phyloP scores from a whole-genome alignment of 1,139 yeast genomes.

The Meyerozyma smithsonii region DNA sequence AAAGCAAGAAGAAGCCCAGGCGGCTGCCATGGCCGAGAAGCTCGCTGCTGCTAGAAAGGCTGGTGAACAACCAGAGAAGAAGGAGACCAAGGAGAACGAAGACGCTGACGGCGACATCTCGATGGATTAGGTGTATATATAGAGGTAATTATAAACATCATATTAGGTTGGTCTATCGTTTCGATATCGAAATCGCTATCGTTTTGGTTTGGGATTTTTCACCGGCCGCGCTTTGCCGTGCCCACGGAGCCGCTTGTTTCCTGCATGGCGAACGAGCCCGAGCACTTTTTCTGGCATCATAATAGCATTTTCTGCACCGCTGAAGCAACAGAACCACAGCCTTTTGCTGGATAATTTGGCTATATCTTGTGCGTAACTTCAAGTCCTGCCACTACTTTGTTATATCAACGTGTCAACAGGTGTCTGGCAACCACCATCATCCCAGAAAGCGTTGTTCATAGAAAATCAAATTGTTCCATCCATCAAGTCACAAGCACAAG shows the following conservation, averaged over 20 bases:
- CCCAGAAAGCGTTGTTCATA: too few species aligned
- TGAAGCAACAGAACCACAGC: background rate
- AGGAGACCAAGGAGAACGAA: constrained; percentile 8
- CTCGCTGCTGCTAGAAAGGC: constrained; percentile 72
- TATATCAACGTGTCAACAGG: too few species aligned
- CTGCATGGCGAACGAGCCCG: background rate
- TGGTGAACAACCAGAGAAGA: constrained; percentile 18
- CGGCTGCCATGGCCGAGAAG: constrained; percentile 88
- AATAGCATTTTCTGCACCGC: background rate
- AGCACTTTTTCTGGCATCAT: background rate
- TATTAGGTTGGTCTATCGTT: background rate
- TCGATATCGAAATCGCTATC: background rate
- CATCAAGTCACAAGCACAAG: background rate
- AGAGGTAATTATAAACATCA: background rate
- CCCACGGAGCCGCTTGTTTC: background rate
- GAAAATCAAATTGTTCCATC: background rate
- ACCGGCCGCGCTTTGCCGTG: too few species aligned
- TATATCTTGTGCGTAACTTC: too few species aligned
- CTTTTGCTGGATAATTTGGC: background rate
- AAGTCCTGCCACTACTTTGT: too few species aligned
- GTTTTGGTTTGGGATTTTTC: too few species aligned
- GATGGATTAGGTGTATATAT: constrained; percentile 19
- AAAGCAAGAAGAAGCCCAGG: constrained; percentile 82
- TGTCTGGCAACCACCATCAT: background rate
- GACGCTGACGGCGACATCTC: constrained; percentile 34